phyloP scores from a whole-genome alignment of 768 basidiomycete genomes.

The Guyanaporus albipodus region DNA sequence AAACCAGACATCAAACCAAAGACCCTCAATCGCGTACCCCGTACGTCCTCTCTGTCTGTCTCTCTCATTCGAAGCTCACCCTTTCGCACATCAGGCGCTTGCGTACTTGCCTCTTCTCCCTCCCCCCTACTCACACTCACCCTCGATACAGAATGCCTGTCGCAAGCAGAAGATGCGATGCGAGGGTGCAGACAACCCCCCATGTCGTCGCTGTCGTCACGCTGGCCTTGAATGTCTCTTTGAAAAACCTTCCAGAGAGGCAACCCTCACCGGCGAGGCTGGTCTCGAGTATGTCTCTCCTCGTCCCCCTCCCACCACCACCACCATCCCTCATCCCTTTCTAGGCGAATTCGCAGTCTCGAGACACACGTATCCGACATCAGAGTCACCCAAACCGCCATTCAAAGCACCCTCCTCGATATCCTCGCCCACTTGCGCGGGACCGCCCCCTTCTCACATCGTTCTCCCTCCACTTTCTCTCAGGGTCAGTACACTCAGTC shows the following conservation, averaged over 20 bases:
- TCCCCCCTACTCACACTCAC: slow-evolving; percentile 12
- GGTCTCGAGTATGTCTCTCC: slow-evolving; percentile 70
- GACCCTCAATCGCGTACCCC: slow-evolving; percentile 82
- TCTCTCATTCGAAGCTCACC: slow-evolving; percentile 12
- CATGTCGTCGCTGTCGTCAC: slow-evolving; percentile 91
- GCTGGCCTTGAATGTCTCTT: slow-evolving; percentile 90
- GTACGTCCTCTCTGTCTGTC: slow-evolving; percentile 42
- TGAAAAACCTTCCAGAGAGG: slow-evolving; percentile 88
- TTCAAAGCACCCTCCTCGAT: slow-evolving; percentile 77
- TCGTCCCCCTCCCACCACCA: slow-evolving; percentile 37
- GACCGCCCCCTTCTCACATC: slow-evolving; percentile 41
- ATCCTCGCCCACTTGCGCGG: slow-evolving; percentile 75
- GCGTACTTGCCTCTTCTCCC: slow-evolving; percentile 40
- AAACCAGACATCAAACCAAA: slow-evolving; percentile 73
- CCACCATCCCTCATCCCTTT: slow-evolving; percentile 13
- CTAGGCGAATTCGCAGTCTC: slow-evolving; percentile 85
- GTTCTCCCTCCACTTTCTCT: slow-evolving; percentile 61
- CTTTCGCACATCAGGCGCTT: slow-evolving; percentile 55
- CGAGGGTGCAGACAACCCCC: slow-evolving; percentile 93
- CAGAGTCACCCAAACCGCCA: slow-evolving; percentile 64
- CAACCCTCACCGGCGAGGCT: slow-evolving; percentile 83
- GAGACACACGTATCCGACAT: slow-evolving; percentile 86
- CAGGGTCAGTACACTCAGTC: slow-evolving; percentile 55
- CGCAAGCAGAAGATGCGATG: slow-evolving; percentile 97
- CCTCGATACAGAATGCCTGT: slow-evolving; percentile 73